phyloP scores from a whole-genome alignment of 2,329 filamentous ascomycete species.

The Phaeosphaeriaceae sp. region DNA sequence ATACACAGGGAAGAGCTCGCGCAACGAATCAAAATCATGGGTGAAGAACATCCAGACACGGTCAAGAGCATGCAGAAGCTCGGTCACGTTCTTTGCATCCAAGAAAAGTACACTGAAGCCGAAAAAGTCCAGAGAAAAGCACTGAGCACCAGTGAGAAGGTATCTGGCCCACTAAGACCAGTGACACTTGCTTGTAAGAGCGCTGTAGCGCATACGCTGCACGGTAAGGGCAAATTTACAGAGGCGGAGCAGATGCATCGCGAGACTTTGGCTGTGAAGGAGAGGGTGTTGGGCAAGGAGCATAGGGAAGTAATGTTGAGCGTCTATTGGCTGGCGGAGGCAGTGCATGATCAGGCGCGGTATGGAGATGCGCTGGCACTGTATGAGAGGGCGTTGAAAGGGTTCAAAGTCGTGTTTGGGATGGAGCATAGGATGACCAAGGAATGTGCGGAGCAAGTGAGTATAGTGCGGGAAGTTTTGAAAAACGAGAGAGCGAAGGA shows the following conservation, averaged over 20 bases:
- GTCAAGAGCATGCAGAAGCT: not conserved
- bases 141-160: not conserved
- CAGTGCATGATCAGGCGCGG: not conserved
- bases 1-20: not conserved
- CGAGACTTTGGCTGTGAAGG: not conserved
- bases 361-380: not conserved
- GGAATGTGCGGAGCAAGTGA: not conserved
- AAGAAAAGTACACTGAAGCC: not conserved
- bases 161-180: not conserved
- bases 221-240: not conserved
- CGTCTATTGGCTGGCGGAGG: not conserved
- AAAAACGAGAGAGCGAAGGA: not conserved
- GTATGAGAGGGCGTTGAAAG: not conserved
- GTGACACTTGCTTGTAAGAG: not conserved
- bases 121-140: not conserved
- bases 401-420: not conserved
- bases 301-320: conserved; percentile 1
- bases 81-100: not conserved
- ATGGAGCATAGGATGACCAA: not conserved
- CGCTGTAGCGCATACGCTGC: not conserved
- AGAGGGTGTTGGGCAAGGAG: conserved; percentile 2
- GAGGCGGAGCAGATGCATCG: conserved; percentile 7
- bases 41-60: not conserved
- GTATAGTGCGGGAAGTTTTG: not conserved
- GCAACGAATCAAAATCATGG: not conserved